These are phyloP conservation scores for Xerocomellus dryophilus DNA, from an alignment of 768 basidiomycete species.

Conservation along the genomic window DNA sequence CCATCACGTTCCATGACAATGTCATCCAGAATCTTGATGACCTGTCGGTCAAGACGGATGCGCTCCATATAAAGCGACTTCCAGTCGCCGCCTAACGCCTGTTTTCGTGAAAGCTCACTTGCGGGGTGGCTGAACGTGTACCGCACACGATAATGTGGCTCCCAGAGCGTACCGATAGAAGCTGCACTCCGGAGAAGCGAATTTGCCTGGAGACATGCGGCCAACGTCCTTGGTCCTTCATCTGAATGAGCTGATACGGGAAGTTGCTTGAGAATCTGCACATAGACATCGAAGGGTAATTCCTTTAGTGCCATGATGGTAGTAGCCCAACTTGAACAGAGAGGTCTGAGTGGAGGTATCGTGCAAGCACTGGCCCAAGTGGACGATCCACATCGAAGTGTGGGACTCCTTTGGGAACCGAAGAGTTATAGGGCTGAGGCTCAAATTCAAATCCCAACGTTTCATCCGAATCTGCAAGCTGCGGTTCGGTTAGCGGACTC, in stretches of 20 bases:
- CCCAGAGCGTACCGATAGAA: slow-evolving; percentile 44
- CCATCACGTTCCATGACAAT: slow-evolving; percentile 38
- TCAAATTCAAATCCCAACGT: too few species aligned
- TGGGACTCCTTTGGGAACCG: too few species aligned
- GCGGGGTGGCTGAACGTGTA: slow-evolving; percentile 42
- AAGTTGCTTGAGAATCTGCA: slow-evolving; percentile 36
- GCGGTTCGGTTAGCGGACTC: too few species aligned
- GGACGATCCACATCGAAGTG: too few species aligned
- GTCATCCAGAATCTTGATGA: slow-evolving; percentile 39
- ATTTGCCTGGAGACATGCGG: slow-evolving; percentile 39
- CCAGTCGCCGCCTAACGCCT: slow-evolving; percentile 40
- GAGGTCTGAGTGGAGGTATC: background rate
- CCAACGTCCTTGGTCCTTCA: slow-evolving; percentile 34
- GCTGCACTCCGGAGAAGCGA: slow-evolving; percentile 45
- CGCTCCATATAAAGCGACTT: slow-evolving; percentile 44
- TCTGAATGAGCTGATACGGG: slow-evolving; percentile 24
- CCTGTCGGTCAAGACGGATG: slow-evolving; percentile 41
- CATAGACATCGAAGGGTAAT: slow-evolving; percentile 37
- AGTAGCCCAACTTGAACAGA: background rate
- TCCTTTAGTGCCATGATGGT: slow-evolving; percentile 19
- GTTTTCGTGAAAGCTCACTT: slow-evolving; percentile 37
- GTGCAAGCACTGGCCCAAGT: background rate
- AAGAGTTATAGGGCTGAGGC: too few species aligned
- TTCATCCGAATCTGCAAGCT: too few species aligned
- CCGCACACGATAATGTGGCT: slow-evolving; percentile 47